phyloP scores from a whole-genome alignment of 768 basidiomycete genomes.

The Exsudoporus frostii region DNA sequence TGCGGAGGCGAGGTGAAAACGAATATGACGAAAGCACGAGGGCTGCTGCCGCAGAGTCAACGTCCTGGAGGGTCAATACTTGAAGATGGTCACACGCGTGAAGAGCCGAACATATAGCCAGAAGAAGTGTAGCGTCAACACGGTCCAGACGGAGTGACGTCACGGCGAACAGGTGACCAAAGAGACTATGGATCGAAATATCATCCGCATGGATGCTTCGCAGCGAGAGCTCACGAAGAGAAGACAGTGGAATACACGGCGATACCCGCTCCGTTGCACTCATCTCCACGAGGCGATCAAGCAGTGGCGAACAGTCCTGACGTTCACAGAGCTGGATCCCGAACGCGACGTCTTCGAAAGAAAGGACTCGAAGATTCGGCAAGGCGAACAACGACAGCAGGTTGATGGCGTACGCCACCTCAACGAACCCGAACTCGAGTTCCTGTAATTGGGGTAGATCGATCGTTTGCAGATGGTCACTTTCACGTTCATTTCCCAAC shows the following conservation, averaged over 20 bases:
- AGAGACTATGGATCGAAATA: constrained; percentile 1
- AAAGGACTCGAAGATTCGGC: constrained; percentile 37
- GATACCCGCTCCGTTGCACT: background rate
- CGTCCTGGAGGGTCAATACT: constrained; percentile 12
- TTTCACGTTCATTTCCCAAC: background rate
- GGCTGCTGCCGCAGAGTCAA: background rate
- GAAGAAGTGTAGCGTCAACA: constrained; percentile 1
- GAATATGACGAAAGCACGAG: constrained; percentile 1
- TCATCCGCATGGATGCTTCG: constrained; percentile 5
- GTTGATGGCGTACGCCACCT: constrained; percentile 37
- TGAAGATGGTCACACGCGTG: constrained; percentile 2
- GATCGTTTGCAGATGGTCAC: constrained; percentile 15
- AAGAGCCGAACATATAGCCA: constrained; percentile 4
- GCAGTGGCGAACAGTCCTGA: constrained; percentile 36
- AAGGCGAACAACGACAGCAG: constrained; percentile 39
- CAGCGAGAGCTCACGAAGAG: constrained; percentile 9
- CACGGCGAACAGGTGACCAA: constrained; percentile 1
- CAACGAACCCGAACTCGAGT: constrained; percentile 44
- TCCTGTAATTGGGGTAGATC: constrained; percentile 30
- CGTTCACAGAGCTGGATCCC: constrained; percentile 33
- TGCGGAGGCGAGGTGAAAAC: constrained; percentile 9
- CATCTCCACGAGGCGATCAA: constrained; percentile 33
- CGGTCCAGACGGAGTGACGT: constrained; percentile 8
- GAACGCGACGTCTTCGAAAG: constrained; percentile 46
- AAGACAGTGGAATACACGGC: constrained; percentile 1